Percentiles rank a stretch among this genome's conserved stretches.
phyloP scores from a whole-genome alignment of 1,284 basidiomycete genomes.

The Xerocomus alliaceus region DNA sequence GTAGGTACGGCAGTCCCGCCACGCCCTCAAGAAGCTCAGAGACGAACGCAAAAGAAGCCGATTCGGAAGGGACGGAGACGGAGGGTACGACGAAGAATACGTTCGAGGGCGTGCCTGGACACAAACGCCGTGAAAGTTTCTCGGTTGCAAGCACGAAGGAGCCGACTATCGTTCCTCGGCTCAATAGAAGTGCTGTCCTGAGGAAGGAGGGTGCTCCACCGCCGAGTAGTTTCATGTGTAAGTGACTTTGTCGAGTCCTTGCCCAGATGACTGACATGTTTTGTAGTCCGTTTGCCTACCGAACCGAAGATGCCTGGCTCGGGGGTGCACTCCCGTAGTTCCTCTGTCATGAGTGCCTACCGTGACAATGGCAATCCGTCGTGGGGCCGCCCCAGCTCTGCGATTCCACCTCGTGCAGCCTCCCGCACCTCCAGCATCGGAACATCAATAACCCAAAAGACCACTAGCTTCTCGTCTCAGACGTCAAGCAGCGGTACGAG shows the following conservation, averaged over 20 bases:
- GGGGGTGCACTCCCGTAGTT: slow-evolving; percentile 49
- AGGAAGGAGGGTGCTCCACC: slow-evolving; percentile 56
- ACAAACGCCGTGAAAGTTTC: slow-evolving; percentile 78
- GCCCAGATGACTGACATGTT: slow-evolving; percentile 3
- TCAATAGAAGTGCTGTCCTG: slow-evolving; percentile 74
- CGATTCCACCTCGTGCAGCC: slow-evolving; percentile 31
- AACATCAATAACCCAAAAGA: slow-evolving; percentile 17
- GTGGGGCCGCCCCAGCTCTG: slow-evolving; percentile 32
- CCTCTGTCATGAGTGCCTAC: slow-evolving; percentile 43
- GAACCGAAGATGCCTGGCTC: slow-evolving; percentile 49
- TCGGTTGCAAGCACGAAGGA: slow-evolving; percentile 65
- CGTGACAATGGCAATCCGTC: slow-evolving; percentile 20
- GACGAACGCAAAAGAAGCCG: slow-evolving; percentile 36
- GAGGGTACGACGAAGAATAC: slow-evolving; percentile 42
- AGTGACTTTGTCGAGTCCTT: slow-evolving; percentile 30
- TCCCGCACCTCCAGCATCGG: slow-evolving; percentile 33
- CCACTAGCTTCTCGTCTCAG: slow-evolving; percentile 34
- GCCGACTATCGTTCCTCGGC: slow-evolving; percentile 67
- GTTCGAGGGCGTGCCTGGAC: slow-evolving; percentile 82
- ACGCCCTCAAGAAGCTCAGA: slow-evolving; percentile 18
- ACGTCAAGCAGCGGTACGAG: slow-evolving; percentile 39
- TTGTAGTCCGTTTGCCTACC: slow-evolving; percentile 50
- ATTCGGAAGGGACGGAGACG: slow-evolving; percentile 44
- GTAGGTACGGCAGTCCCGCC: background rate
- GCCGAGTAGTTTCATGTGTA: slow-evolving; percentile 71